Evolutionary conservation across 257 asterid species (phyloP), one percentile per base, ranked within the genome.

Genomic region (Penstemon newberryi): DNA sequence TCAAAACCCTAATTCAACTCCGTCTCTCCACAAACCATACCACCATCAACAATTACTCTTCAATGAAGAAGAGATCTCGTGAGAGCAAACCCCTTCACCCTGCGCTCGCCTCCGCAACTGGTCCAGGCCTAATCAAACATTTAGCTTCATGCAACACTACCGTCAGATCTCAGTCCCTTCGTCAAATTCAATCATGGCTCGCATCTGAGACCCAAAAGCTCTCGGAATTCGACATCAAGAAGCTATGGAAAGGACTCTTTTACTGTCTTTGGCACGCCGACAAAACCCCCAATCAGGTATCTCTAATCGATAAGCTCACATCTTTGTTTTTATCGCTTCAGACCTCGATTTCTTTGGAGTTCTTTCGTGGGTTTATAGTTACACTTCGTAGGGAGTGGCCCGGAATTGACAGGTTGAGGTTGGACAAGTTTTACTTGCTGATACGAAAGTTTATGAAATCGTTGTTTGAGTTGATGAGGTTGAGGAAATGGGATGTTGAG

Each of bases 191-290:
- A 62, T 52, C 89, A 0, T 91, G 97, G 96, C 88, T 90, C 42
- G 70, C 77, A 8, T 60, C 89, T 0, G 78, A 85, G 42, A 42
- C 89, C 12, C 77, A 70, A 41, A 73, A 77, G 65, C 77, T 90
- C 42, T 56, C 89, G 13, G 89, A 93, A 5, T 77, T 81, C 58
- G 96, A 94, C 59, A 75, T 91, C 79, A 83, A 78, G 74, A 91
- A 86, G 84, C 75, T 94, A 3, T 91, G 99, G 99, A 94, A 94
- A 39, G 96, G 96, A 5, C 89, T 94, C 5, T 94, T 94, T 54
- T 94, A 91, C 74, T 91, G 96, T 75, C 76, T 94, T 8, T 90
- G 99, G 97, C 99, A 90, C 77, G 76, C 95, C 9, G 97, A 91
- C 74, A 94, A 91, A 79, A 71, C 92, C 45, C 92, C 83, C 7